phyloP scores from a whole-genome alignment of 768 basidiomycete genomes.

The Suillus bovinus region DNA sequence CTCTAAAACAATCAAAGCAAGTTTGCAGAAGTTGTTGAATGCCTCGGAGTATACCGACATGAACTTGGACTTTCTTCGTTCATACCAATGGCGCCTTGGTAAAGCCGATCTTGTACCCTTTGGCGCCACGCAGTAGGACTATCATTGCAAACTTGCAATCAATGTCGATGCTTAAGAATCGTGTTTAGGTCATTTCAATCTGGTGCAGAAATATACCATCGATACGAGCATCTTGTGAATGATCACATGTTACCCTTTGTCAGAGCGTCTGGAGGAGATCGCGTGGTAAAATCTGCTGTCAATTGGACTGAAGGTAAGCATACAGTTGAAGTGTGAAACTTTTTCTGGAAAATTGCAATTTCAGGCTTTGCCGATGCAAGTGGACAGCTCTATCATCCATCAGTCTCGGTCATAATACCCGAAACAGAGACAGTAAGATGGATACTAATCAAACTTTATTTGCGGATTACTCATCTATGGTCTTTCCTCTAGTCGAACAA shows the following conservation, averaged over 20 bases:
- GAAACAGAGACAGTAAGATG: constrained; percentile 44
- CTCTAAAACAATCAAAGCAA: constrained; percentile 40
- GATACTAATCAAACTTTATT: background rate
- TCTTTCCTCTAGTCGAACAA: constrained; percentile 48
- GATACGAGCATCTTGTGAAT: constrained; percentile 53
- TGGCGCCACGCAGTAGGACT: constrained; percentile 62
- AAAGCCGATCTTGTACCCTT: constrained; percentile 60
- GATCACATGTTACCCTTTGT: constrained; percentile 51
- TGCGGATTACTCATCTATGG: background rate
- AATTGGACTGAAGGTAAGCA: constrained; percentile 67
- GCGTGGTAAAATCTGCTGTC: constrained; percentile 65
- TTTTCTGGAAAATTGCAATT: constrained; percentile 6
- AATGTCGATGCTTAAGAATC: background rate
- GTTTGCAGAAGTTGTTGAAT: constrained; percentile 55
- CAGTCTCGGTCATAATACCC: constrained; percentile 54
- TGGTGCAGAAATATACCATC: constrained; percentile 50
- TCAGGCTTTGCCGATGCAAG: constrained; percentile 65
- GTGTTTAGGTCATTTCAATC: constrained; percentile 47
- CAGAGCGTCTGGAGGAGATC: constrained; percentile 47
- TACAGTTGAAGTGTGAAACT: background rate
- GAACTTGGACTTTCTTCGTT: constrained; percentile 54
- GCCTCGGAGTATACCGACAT: constrained; percentile 46
- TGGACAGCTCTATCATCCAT: constrained; percentile 42
- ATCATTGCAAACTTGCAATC: background rate
- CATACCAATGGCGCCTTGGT: constrained; percentile 62